Conservation (phyloP, 768 basidiomycete genomes). For the Tylopilus sp. region DNA sequence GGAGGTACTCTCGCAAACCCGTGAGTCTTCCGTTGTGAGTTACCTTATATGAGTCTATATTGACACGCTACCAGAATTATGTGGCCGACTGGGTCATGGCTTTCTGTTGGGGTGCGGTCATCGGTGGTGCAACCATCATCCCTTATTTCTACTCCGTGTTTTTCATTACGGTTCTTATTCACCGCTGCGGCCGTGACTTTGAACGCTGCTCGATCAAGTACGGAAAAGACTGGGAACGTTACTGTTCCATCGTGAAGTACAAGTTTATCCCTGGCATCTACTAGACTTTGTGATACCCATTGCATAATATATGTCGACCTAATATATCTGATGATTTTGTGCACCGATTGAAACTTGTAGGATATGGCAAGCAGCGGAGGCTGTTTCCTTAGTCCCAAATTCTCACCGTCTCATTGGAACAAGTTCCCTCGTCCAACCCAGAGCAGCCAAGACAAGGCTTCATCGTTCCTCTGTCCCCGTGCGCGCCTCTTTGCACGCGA, state of each 20-base stretch:
- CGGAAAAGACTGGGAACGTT: conserved; percentile 91
- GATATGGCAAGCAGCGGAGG: conserved; percentile 15
- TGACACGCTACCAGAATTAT: conserved; percentile 62
- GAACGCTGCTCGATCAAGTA: conserved; percentile 92
- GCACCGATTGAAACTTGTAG: neutral
- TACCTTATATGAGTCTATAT: neutral
- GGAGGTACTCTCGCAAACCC: conserved; percentile 92
- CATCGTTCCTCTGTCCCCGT: conserved; percentile 11
- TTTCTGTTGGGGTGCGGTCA: conserved; percentile 78
- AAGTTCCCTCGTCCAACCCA: neutral
- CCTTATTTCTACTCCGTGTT: conserved; percentile 97
- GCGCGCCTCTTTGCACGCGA: conserved; percentile 25
- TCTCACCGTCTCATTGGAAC: conserved; percentile 23
- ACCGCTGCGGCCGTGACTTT: conserved; percentile 91
- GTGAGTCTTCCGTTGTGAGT: conserved; percentile 40
- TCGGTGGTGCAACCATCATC: conserved; percentile 74
- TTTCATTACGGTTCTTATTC: conserved; percentile 90
- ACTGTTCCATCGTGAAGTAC: conserved; percentile 83
- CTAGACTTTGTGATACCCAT: conserved; percentile 37
- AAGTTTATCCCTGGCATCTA: conserved; percentile 89
- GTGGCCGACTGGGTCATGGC: conserved; percentile 90
- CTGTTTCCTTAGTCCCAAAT: conserved; percentile 7
- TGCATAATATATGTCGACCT: conserved; percentile 8
- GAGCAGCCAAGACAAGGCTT: conserved; percentile 3
- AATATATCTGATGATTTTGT: neutral